Evolutionary conservation across 192 early-diverging fungal genomes (phyloP).

Genomic region (Coemansia sp.): DNA sequence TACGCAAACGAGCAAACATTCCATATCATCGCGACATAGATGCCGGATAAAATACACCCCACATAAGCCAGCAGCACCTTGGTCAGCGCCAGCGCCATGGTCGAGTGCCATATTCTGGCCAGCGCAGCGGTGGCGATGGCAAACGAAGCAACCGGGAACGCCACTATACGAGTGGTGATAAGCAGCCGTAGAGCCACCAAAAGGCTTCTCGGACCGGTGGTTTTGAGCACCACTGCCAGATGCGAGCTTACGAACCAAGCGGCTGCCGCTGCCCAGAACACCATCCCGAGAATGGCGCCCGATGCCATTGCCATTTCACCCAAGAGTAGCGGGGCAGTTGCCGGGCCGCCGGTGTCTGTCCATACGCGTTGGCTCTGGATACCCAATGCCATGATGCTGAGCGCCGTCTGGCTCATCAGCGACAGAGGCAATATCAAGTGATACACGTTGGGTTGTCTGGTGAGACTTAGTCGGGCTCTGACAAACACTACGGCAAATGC

Average conservation of each 20-base stretch:
- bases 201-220: not conserved
- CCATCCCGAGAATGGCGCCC: slow-evolving; percentile 40
- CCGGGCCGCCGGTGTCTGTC: slow-evolving; percentile 27
- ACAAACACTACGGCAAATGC: slow-evolving; percentile 15
- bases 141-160: slow-evolving; percentile 28
- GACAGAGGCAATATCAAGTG: slow-evolving; percentile 18
- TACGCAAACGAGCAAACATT: not conserved
- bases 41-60: not conserved
- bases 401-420: slow-evolving; percentile 21
- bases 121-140: slow-evolving; percentile 33
- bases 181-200: not conserved
- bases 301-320: slow-evolving; percentile 47
- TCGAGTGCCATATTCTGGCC: slow-evolving; percentile 33
- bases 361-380: slow-evolving; percentile 42
- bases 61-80: slow-evolving; percentile 7
- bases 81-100: slow-evolving; percentile 9
- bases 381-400: slow-evolving; percentile 37
- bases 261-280: slow-evolving; percentile 31
- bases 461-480: not conserved
- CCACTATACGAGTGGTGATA: not conserved
- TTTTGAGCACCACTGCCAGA: not conserved
- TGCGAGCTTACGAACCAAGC: slow-evolving; percentile 37
- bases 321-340: slow-evolving; percentile 35
- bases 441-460: not conserved
- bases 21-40: not conserved